Conservation (phyloP, 768 basidiomycete genomes). For the Mrakia blollopis region DNA sequence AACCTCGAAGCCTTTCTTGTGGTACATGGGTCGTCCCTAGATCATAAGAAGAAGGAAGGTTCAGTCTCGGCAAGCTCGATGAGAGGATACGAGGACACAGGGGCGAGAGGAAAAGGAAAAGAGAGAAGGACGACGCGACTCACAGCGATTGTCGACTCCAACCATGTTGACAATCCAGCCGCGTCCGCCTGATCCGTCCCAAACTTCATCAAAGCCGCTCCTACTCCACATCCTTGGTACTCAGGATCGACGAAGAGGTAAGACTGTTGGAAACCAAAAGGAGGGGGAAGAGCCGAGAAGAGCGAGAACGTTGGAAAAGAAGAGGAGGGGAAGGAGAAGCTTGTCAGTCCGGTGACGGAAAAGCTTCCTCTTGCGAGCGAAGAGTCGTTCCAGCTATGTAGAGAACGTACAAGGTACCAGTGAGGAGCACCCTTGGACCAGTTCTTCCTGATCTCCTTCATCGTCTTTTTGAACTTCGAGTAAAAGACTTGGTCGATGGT, state of each 20-base stretch:
- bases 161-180: neutral
- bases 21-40: neutral
- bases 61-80: too few relatives aligned
- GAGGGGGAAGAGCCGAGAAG: neutral
- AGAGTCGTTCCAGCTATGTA: neutral
- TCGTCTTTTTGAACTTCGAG: too few relatives aligned
- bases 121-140: neutral
- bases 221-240: conserved; percentile 12
- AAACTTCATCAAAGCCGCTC: conserved; percentile 4
- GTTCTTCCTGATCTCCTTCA: conserved; percentile 20
- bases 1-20: neutral
- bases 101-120: neutral
- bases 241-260: conserved; percentile 16
- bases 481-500: conserved; percentile 1
- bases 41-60: neutral
- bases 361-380: neutral
- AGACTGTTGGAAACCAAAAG: neutral
- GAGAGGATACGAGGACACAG: neutral
- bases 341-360: neutral
- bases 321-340: neutral
- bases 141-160: conserved; percentile 10
- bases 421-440: neutral
- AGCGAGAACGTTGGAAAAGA: neutral
- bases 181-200: conserved; percentile 16
- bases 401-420: conserved; percentile 9